Base-by-base conservation (phyloP, 495 filamentous ascomycete genomes). In the Talaromyces liani region DNA sequence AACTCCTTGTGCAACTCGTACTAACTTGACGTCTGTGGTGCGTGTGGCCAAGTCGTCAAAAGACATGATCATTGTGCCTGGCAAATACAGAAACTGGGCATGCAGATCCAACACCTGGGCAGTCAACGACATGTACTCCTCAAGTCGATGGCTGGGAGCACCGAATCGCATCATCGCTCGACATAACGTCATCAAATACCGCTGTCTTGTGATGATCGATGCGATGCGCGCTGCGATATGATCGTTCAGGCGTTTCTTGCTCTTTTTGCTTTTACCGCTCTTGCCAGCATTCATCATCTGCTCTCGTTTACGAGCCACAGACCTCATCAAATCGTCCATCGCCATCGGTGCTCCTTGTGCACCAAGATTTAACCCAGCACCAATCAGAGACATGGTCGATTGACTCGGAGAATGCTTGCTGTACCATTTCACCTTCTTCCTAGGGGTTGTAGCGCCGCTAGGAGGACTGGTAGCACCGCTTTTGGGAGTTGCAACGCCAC, bases 41-140 rank as follows among this genome's bases (percentile, higher is more conserved):
- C 96, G 93, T 1, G 91, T 95, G 14, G 86, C 82, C 22, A 85
- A 84, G 75, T 98, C 93, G 68, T 96, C 93, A 69, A 98, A 97
- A 0, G 91, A 92, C 72, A 96, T 89, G 70, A 98, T 90, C 93
- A 97, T 98, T 66, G 90, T 94, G 5, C 91, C 91, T 0, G 93
- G 93, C 3, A 96, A 86, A 72, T 97, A 97, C 49, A 96, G 75
- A 70, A 94, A 97, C 66, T 97, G 93, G 49, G 88, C 90, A 47
- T 96, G 90, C 25, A 97, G 91, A 70, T 92, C 89, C 20, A 98
- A 83, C 10, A 94, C 91, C 2, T 90, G 83, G 10, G 93, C 89
- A 12, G 91, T 91, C 91, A 93, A 95, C 60, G 83, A 85, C 88
- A 98, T 89, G 71, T 97, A 96, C 67, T 90, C 88, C 71, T 92